Evolutionary conservation across 306 rosid genomes (phyloP), one percentile per base, ranked within the genome.

Genomic region (Hylodesmum podocarpum): DNA sequence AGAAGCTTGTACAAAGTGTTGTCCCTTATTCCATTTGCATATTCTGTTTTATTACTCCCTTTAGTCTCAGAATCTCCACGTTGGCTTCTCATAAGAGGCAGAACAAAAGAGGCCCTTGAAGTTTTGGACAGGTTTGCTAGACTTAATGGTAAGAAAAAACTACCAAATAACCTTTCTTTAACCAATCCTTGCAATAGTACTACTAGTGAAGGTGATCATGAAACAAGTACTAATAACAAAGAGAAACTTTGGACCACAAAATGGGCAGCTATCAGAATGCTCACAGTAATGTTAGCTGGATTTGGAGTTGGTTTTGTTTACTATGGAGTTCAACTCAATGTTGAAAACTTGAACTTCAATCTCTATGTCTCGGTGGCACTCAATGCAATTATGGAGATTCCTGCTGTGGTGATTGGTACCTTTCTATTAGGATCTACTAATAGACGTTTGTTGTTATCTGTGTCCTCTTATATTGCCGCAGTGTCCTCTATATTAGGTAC

Each of bases 291-390:
- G 83, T 15, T 46, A 24, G 28, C 76, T 66, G 83, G 82, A 2
- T 72, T 82, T 77, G 86, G 86, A 55, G 76, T 66, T 82, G 86
- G 86, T 4, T 82, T 72, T 72, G 86, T 82, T 46, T 82, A 82
- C 82, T 66, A 72, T 55, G 86, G 86, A 44, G 51, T 82, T 66
- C 80, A 82, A 78, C 80, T 82, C 1, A 78, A 78, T n/a, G 72
- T 82, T 3, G 79, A 77, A 29, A 82, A 77, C 49, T 47, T 77
- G 72, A 77, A 71, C 66, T 77, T 77, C 69, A 47, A 70, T 22
- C 76, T 77, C 13, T 77, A 77, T 34, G 12, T 46, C 18, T 54
- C 82, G 36, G 76, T 77, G 1, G 44, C 72, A n/a, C 27, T 82
- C 8, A 77, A 77, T 66, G 83, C 80, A 55, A 2, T 77, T 0